Evolutionary conservation across 1,139 yeast genomes (phyloP).

Genomic region (Hyphopichia fennica): DNA sequence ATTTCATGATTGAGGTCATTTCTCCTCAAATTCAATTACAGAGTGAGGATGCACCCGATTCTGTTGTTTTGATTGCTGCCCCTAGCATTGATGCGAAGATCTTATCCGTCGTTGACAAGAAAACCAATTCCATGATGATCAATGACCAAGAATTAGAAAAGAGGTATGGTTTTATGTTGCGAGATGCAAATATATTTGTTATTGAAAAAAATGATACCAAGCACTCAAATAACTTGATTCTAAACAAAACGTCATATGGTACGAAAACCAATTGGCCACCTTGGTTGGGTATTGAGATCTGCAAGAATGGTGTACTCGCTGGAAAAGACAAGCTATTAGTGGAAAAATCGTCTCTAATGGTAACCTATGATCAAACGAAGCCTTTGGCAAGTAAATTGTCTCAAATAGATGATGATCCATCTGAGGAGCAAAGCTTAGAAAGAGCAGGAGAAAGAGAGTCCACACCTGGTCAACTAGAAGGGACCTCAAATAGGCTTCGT

Average conservation of each 20-base stretch:
- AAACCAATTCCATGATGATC: conserved; percentile 18
- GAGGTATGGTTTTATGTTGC: conserved; percentile 38
- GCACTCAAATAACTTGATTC: conserved; percentile 15
- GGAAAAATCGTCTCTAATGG: conserved; percentile 38
- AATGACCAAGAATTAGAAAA: conserved; percentile 32
- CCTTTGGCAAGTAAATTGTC: conserved; percentile 22
- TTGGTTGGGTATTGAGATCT: conserved; percentile 46
- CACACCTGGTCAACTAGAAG: not conserved
- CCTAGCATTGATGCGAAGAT: conserved; percentile 43
- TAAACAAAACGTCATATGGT: conserved; percentile 36
- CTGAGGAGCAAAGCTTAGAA: not conserved
- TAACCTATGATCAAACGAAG: conserved; percentile 32
- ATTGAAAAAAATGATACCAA: conserved; percentile 29
- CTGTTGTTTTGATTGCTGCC: conserved; percentile 52
- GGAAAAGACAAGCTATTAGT: conserved; percentile 37
- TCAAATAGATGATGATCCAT: not conserved
- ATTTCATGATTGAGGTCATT: conserved; percentile 67
- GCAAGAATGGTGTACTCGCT: conserved; percentile 37
- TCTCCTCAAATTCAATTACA: conserved; percentile 88
- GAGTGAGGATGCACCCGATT: conserved; percentile 60
- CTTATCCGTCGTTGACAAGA: conserved; percentile 33
- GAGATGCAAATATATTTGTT: conserved; percentile 43
- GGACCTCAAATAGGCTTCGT: conserved; percentile 19
- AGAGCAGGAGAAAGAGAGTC: not conserved
- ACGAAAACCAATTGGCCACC: conserved; percentile 46